Base-by-base conservation (phyloP, 2,329 filamentous ascomycete genomes). In the Arthroderma sp. region DNA sequence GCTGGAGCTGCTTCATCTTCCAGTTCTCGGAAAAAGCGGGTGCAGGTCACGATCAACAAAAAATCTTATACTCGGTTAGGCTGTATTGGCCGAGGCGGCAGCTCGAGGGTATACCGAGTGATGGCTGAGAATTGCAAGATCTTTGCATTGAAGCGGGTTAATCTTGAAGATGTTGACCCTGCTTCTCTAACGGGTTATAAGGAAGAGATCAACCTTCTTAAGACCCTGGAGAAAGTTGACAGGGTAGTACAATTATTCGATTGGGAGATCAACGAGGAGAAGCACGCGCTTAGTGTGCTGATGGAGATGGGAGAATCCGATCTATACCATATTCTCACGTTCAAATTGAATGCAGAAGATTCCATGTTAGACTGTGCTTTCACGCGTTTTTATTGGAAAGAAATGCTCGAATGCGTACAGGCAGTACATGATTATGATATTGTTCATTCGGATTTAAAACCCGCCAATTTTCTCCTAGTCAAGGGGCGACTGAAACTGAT, bases 251-350 rank as follows among this genome's bases (percentile, higher is more conserved):
- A 85, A 47, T 69, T 98, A 6, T 87, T 83, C 57, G 91, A 96
- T 62, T 94, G 81, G 67, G 89, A 98, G 63, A 74, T 96, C 59
- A 96, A 96, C 59, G 80, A 86, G 42, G 85, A 91, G 56, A 94
- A 94, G 64, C 81, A 93, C 53, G 78, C 83, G 51, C 77, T 98
- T 46, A 89, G 81, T 57, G 77, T 98, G 61, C 78, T 98, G 47
- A 94, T 98, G 88, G 91, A 98, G 67, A 84, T 94, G 60, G 91
- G 91, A 52, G 91, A 98, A 65, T 78, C 89, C 22, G 91, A 98
- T 62, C 75, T 98, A 57, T 84, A 93, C 58, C 85, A 82, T 45
- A 79, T 96, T 44, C 74, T 98, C 51, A 81, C 80, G 32, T 76
- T 80, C 51, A 78, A 80, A 6, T 69, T 85, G 55, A 85, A 80